Evolutionary conservation across 2,329 filamentous ascomycete species (phyloP), one percentile per base, ranked within the genome.

Genomic region (Alternaria sp.): DNA sequence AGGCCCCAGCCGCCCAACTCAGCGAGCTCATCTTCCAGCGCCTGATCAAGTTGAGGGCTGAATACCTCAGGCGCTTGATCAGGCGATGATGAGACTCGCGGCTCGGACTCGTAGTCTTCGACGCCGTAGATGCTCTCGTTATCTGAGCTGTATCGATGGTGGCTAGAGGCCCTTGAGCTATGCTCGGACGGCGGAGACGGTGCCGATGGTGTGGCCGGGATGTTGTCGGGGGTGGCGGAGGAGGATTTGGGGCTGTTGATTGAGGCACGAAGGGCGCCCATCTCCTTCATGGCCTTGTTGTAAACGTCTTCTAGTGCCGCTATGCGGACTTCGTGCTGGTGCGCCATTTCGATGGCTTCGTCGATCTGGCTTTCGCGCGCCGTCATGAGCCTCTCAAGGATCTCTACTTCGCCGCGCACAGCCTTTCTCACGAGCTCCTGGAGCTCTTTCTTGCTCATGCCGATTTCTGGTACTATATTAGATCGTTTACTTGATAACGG

Each of bases 41-140:
- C 49, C 49, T 7, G 11, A n/a, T 51, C 49, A 51, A 41, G 34
- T 23, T 51, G 49, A 33, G 36, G 26, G 49, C 36, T 51, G 49
- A n/a, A 41, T 41, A 51, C 26, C 37, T 51, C 13, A 51, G 34
- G 26, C 26, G 26, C 49, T 31, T 51, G 49, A 41, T 29, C 49
- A 14, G 37, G 13, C 31, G 37, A 33, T 23, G n/a, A 29, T 31
- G 36, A 26, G 21, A 48, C 34, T 23, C 26, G 49, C 24, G 26
- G 36, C 49, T 17, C 7, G 10, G 48, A 39, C 49, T 33, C 37
- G 49, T 51, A 9, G 36, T 29, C 36, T 41, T 51, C 26, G 14
- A 28, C 26, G 49, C 49, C 36, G 26, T 24, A 33, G 17, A 41
- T 51, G 26, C 36, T 40, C 10, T n/a, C 49, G 17, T 11, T 36